Base-by-base conservation (phyloP, 768 basidiomycete genomes). In the Lentinula guzmanii region DNA sequence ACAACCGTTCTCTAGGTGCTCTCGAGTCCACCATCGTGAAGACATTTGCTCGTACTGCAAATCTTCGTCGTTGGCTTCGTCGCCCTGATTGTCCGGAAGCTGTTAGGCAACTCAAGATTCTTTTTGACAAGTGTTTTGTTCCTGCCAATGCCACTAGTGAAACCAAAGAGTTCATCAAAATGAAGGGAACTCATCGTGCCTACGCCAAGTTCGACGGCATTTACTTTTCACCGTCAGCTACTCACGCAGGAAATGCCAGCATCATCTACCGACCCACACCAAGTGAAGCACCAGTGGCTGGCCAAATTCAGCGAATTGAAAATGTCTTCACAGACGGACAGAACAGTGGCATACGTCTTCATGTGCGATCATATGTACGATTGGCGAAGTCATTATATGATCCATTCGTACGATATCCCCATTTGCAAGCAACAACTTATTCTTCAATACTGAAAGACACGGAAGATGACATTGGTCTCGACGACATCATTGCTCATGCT, bases 21-120 rank as follows among this genome's bases (percentile, higher is more conserved):
- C 15, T 60, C 31, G 58, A 60, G 31, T 48, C 58, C 9, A 60
- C 58, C 7, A 60, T 60, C n/a, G 28, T 50, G n/a, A 48, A 50
- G 35, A 48, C 46, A 18, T 35, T 50, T 15, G 43, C 46, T 48
- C 48, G 58, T 31, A 51, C 45, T n/a, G 58, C 58, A 24, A 60
- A 60, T 28, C 18, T 60, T 16, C 46, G 58, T 15, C 21, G 34
- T 31, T 46, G 41, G 56, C 42, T 58, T 35, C 41, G 16, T 31
- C 42, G 56, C 35, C 42, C 18, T 15, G 45, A 45, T 31, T 58
- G 56, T 46, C 41, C 24, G 5, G 28, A 43, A 45, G 56, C 45
- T 31, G 21, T 46, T 37, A 18, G 9, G 9, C 42, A 58, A 33
- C 16, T 58, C 10, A 28, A 58, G 42, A 15, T 43, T 18, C 41